Conservation (phyloP, 1,284 basidiomycete genomes). For the Cystobasidiaceae sp. region DNA sequence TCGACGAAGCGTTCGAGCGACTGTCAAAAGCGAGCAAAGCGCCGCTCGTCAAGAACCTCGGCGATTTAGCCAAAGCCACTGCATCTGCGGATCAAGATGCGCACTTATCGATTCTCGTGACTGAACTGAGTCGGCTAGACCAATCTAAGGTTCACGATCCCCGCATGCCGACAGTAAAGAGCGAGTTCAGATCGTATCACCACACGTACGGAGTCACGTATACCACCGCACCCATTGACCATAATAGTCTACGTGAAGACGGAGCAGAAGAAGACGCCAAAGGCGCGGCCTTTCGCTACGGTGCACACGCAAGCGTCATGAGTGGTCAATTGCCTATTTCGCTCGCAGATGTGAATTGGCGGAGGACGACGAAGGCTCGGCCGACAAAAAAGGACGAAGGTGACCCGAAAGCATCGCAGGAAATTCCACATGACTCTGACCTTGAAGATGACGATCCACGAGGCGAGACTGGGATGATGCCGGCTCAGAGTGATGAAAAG, state of each 20-base stretch:
- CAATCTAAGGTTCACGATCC: neutral
- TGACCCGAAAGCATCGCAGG: neutral
- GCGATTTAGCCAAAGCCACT: neutral
- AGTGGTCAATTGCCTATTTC: neutral
- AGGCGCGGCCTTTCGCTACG: conserved; percentile 8
- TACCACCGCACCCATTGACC: conserved; percentile 5
- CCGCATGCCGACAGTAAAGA: neutral
- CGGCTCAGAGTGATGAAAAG: neutral
- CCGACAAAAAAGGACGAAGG: neutral
- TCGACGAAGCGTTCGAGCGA: neutral
- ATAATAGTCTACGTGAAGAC: neutral
- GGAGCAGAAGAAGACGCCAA: conserved; percentile 6
- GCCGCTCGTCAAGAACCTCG: conserved; percentile 2
- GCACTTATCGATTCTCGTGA: neutral
- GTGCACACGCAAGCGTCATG: neutral
- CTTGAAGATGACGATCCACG: neutral
- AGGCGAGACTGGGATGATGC: neutral
- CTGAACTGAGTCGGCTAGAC: conserved; percentile 12
- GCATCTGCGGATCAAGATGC: neutral
- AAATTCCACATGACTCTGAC: neutral
- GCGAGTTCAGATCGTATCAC: conserved; percentile 6
- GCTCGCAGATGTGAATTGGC: conserved; percentile 5
- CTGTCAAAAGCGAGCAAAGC: neutral
- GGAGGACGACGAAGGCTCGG: neutral
- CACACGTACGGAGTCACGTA: conserved; percentile 17